A percentile compares a stretch with the other conserved stretches of the same genome.
phyloP scores from a whole-genome alignment of 2,329 filamentous ascomycete genomes.

The Dothistroma pini region DNA sequence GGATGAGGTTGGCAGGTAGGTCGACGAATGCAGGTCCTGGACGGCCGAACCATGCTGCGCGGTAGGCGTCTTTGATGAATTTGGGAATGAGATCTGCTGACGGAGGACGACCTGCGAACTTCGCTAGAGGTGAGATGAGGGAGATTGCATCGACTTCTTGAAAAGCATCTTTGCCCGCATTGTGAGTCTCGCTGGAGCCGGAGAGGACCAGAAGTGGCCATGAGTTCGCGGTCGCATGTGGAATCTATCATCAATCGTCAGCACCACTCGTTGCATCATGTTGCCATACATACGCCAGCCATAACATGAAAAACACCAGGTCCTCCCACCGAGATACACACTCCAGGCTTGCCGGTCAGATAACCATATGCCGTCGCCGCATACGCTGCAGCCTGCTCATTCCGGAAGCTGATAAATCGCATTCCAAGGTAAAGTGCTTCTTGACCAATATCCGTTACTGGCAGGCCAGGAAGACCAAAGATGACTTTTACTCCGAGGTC shows the following conservation, averaged over 20 bases:
- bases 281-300: constrained; percentile 47
- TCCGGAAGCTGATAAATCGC: constrained; percentile 56
- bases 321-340: constrained; percentile 58
- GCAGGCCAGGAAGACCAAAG: constrained; percentile 54
- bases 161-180: constrained; percentile 53
- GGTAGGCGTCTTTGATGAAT: constrained; percentile 45
- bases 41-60: constrained; percentile 6
- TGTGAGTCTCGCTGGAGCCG: constrained; percentile 52
- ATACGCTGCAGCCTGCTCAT: constrained; percentile 58
- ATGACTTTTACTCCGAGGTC: constrained; percentile 50
- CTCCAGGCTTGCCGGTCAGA: constrained; percentile 53
- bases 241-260: constrained; percentile 18
- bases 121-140: constrained; percentile 52
- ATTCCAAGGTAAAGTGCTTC: constrained; percentile 56
- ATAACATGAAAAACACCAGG: constrained; percentile 57
- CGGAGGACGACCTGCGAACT: constrained; percentile 48
- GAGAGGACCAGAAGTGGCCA: constrained; percentile 55
- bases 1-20: constrained; percentile 37
- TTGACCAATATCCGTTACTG: constrained; percentile 56
- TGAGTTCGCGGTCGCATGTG: constrained; percentile 48
- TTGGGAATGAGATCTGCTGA: constrained; percentile 46
- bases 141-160: constrained; percentile 56
- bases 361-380: constrained; percentile 58
- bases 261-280: background rate
- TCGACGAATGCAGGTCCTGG: constrained; percentile 8